Percentiles rank a stretch among this genome's conserved stretches.
These are phyloP conservation scores for Ophiocordyceps camponoti-floridani DNA, from an alignment of 2,329 filamentous ascomycete genomes.

Conservation along the genomic window DNA sequence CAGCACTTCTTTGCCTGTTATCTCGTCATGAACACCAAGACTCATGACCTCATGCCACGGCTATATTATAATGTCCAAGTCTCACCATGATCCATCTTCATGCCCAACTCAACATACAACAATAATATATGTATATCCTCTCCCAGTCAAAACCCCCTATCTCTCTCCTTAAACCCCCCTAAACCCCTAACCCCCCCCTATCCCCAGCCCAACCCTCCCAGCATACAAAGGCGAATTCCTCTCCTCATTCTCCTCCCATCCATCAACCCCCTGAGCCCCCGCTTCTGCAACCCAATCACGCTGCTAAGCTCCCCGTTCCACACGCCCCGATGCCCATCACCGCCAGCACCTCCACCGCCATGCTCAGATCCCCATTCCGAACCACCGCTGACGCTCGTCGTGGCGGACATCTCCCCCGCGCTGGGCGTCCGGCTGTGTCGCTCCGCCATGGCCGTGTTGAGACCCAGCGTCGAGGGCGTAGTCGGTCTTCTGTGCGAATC, in stretches of 20 bases:
- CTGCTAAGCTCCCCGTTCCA: slow-evolving; percentile 74
- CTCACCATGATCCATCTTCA: no score
- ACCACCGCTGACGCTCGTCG: slow-evolving; percentile 31
- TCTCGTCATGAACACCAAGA: no score
- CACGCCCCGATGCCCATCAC: slow-evolving; percentile 12
- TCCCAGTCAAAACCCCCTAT: no score
- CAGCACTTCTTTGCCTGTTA: no score
- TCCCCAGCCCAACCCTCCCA: slow-evolving; percentile 28
- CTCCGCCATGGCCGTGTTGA: slow-evolving; percentile 25
- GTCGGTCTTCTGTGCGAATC: neutral
- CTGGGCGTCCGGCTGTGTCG: slow-evolving; percentile 19
- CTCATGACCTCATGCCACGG: no score
- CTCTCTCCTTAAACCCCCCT: neutral
- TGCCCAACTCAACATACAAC: neutral
- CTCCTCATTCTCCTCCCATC: slow-evolving; percentile 79
- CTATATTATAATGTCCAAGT: no score
- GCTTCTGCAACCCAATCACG: slow-evolving; percentile 89
- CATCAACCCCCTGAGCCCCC: slow-evolving; percentile 83
- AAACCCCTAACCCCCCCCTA: slow-evolving; percentile 8
- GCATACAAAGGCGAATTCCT: slow-evolving; percentile 21
- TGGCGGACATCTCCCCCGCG: slow-evolving; percentile 27
- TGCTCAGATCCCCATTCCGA: slow-evolving; percentile 39
- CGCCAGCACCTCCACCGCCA: slow-evolving; percentile 22
- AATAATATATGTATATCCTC: neutral
- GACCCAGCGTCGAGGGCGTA: neutral